Evolutionary conservation across 2,329 filamentous ascomycete species (phyloP).

Genomic region (Fusarium dlaminii): DNA sequence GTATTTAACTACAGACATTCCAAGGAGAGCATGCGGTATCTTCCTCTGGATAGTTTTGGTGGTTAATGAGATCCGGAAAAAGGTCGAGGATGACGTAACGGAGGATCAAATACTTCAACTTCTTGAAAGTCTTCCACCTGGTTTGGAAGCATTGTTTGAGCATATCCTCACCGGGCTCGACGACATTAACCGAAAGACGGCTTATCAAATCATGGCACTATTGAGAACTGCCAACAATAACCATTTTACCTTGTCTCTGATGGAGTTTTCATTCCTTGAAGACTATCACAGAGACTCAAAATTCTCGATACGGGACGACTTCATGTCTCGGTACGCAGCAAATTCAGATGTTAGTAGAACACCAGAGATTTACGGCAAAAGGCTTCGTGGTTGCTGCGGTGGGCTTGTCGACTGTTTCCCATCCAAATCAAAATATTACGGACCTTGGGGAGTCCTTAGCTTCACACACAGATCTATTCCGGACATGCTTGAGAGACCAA

Average conservation of each 20-base stretch:
- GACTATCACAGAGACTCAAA: not conserved
- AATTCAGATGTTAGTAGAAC: not conserved
- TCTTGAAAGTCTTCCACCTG: not conserved
- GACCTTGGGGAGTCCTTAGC: not conserved
- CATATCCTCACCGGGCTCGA: not conserved
- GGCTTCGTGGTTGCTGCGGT: not conserved
- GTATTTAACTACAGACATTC: not conserved
- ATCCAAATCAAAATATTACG: fast-evolving
- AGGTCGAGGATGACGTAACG: not conserved
- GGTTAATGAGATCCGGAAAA: not conserved
- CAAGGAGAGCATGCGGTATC: not conserved
- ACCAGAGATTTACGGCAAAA: not conserved
- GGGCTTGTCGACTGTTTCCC: not conserved
- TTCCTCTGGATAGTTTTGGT: not conserved
- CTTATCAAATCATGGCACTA: not conserved
- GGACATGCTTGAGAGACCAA: not conserved
- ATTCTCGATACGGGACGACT: not conserved
- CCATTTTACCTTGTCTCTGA: not conserved
- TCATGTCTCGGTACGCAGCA: not conserved
- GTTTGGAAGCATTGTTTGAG: not conserved
- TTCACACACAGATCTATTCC: not conserved
- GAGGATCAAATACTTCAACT: not conserved
- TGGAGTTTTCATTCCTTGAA: not conserved
- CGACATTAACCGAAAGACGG: not conserved
- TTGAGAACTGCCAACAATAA: not conserved